Evolutionary conservation across 1,284 basidiomycete genomes (phyloP).

Genomic region (Trichosporon faecale): DNA sequence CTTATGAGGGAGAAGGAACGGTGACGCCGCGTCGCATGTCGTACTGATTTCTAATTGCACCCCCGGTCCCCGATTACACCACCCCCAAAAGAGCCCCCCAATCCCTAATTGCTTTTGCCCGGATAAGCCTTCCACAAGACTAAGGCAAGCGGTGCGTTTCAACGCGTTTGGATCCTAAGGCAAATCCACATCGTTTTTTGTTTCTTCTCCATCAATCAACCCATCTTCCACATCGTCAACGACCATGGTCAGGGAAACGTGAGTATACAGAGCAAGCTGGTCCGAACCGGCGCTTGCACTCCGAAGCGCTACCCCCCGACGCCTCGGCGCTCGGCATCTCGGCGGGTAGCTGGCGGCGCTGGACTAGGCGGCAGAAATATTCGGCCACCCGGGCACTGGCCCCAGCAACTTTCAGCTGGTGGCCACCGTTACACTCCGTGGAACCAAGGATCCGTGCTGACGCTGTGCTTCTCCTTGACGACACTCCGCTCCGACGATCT

Average conservation of each 20-base stretch:
- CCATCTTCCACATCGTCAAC: slow-evolving; percentile 12
- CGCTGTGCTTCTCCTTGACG: neutral
- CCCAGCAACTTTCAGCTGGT: neutral
- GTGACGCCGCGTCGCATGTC: neutral
- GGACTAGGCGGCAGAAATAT: slow-evolving; percentile 1
- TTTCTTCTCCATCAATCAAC: slow-evolving; percentile 12
- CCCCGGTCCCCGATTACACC: neutral
- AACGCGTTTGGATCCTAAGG: slow-evolving; percentile 6
- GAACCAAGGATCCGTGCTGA: slow-evolving; percentile 13
- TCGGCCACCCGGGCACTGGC: neutral
- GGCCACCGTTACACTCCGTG: neutral
- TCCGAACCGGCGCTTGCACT: neutral
- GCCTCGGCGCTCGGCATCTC: neutral
- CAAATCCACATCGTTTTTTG: slow-evolving; percentile 11
- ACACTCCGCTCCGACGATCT: neutral
- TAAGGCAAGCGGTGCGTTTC: neutral
- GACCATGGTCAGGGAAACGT: slow-evolving; percentile 54
- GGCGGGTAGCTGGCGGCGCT: neutral
- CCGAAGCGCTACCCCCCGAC: neutral
- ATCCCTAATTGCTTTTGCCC: slow-evolving; percentile 1
- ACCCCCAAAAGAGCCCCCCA: neutral
- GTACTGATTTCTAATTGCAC: neutral
- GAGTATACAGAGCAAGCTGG: slow-evolving; percentile 27
- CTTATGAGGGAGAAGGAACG: neutral
- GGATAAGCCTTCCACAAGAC: neutral